Evolutionary conservation across 352 stramenopile species (phyloP), one percentile per base, ranked within the genome.

Genomic region (Globisporangium splendens): DNA sequence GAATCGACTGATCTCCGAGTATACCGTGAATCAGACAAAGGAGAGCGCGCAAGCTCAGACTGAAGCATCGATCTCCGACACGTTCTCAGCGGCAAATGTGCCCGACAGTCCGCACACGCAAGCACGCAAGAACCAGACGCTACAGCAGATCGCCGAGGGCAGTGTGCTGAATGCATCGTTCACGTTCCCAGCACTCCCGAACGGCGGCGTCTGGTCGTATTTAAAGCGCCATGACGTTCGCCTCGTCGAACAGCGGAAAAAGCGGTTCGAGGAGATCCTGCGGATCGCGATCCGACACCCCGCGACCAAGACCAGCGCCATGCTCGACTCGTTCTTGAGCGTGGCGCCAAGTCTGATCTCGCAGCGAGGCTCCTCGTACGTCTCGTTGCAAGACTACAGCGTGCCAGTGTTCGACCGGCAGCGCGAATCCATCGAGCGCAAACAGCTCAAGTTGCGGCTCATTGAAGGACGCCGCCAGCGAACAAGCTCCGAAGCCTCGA

Each of bases 191-290:
- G 53, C 75, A 8, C 64, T 95, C 21, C 85, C 85, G 4, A 89
- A 69, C 43, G 83, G 81, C 6, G 85, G 85, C 31, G 77, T 95
- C 22, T 93, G 83, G 83, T 88, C 79, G 11, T 93, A 90, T 50
- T 58, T 93, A 0, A 92, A 91, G 68, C 82, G 84, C 21, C 83
- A 95, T 46, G 85, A 95, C 56, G 72, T 88, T 22, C 72, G 77
- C 0, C 72, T 93, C 6, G 77, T 95, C 13, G 81, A 95, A 55
- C 80, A 91, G 65, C 83, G 85, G 50, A 90, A 91, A 58, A 80
- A 79, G 58, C 72, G 76, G 3, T 92, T 95, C 61, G 79, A 95
- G 47, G 81, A 91, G 68, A 95, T 95, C 53, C 64, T 95, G 14
- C 64, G 77, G 10, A 75, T 92, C 17, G 85, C 81, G 3, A 92